These are phyloP conservation scores for Kwoniella mangroviensis DNA, from an alignment of 768 basidiomycete genomes.

Conservation along the genomic window DNA sequence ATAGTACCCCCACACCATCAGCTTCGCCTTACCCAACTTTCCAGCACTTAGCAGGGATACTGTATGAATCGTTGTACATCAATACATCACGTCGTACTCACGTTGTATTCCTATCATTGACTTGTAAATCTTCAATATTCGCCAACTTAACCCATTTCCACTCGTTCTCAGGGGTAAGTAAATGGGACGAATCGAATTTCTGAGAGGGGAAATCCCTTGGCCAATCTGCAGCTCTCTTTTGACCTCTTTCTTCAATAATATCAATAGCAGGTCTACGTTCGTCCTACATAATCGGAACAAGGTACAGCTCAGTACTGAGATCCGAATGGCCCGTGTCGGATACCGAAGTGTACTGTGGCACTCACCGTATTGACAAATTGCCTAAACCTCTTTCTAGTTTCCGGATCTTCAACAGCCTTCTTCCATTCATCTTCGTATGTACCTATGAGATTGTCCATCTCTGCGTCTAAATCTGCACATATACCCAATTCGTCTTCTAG, in stretches of 20 bases:
- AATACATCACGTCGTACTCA: neutral
- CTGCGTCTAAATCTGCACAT: constrained; percentile 68
- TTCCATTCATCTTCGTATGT: constrained; percentile 76
- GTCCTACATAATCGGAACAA: constrained; percentile 43
- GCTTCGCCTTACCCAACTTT: neutral
- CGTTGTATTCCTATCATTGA: constrained; percentile 62
- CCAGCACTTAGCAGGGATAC: too few species aligned
- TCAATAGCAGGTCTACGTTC: constrained; percentile 63
- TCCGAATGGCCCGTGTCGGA: neutral
- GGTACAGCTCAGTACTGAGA: neutral
- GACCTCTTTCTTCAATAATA: constrained; percentile 67
- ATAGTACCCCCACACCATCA: neutral
- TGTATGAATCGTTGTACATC: neutral
- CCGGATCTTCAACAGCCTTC: constrained; percentile 65
- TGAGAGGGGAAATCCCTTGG: constrained; percentile 63
- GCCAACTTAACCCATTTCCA: constrained; percentile 69
- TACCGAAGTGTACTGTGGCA: neutral
- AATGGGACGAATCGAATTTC: constrained; percentile 49
- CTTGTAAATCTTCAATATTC: constrained; percentile 62
- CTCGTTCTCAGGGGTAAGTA: constrained; percentile 61
- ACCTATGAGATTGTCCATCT: constrained; percentile 70
- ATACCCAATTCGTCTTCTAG: constrained; percentile 75
- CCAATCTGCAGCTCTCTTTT: constrained; percentile 72
- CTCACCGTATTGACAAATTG: constrained; percentile 71
- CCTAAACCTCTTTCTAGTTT: constrained; percentile 63